Conservation (phyloP, 1,284 basidiomycete genomes). For the Puccinia sorghi region DNA sequence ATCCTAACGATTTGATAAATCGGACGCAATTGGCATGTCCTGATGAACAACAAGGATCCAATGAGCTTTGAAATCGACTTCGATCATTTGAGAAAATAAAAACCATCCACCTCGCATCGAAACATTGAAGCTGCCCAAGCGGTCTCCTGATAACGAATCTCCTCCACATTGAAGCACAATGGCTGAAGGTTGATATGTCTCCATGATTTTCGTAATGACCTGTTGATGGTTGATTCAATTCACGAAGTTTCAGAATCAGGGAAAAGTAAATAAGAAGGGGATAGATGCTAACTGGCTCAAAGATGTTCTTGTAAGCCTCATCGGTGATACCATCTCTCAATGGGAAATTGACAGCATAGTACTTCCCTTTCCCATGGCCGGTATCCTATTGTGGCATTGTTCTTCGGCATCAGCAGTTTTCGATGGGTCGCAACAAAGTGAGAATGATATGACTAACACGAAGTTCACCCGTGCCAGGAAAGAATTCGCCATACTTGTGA, state of each 20-base stretch:
- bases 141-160: constrained; percentile 96
- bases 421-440: neutral
- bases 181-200: constrained; percentile 90
- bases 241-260: neutral
- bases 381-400: constrained; percentile 30
- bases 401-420: neutral
- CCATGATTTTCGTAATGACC: constrained; percentile 94
- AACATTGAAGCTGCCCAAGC: constrained; percentile 91
- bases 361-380: constrained; percentile 54
- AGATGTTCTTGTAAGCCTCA: constrained; percentile 91
- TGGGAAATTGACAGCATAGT: constrained; percentile 90
- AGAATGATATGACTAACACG: constrained; percentile 64
- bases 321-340: constrained; percentile 93
- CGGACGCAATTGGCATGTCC: constrained; percentile 96
- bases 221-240: constrained; percentile 57
- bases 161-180: constrained; percentile 97
- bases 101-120: constrained; percentile 78
- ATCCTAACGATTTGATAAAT: constrained; percentile 94
- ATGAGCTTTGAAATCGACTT: neutral
- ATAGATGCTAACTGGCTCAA: constrained; percentile 74
- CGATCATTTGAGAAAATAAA: constrained; percentile 21
- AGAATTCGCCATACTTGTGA: constrained; percentile 99
- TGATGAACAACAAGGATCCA: constrained; percentile 32
- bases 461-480: constrained; percentile 96
- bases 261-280: neutral